Evolutionary conservation across 371 early-diverging fungal genomes (phyloP).

Genomic region (Rhizomucor pusillus): DNA sequence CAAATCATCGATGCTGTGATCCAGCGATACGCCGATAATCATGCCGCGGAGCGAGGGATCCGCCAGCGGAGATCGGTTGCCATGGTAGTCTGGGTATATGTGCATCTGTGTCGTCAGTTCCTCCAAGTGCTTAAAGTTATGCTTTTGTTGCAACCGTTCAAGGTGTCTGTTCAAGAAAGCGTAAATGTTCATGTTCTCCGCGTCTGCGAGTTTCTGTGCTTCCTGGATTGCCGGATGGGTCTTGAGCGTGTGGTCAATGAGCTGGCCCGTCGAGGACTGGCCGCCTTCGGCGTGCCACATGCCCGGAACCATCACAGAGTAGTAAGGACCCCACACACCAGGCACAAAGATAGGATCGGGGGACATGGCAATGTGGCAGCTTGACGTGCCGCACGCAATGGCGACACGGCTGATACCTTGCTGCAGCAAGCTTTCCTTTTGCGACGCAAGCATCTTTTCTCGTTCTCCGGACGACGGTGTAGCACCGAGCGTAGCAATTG

Average conservation of each 20-base stretch:
- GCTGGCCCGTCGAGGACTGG: conserved; percentile 69
- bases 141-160: conserved; percentile 22
- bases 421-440: conserved; percentile 10
- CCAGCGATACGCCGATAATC: conserved; percentile 59
- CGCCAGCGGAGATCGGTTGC: conserved; percentile 73
- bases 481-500: conserved; percentile 56
- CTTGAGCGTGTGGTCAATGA: conserved; percentile 61
- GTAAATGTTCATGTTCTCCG: conserved; percentile 38
- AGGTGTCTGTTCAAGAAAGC: conserved; percentile 49
- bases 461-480: conserved; percentile 23
- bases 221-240: conserved; percentile 55
- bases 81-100: conserved; percentile 76
- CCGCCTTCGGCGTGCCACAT: conserved; percentile 74
- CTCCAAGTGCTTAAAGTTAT: conserved; percentile 26
- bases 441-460: conserved; percentile 10
- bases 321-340: conserved; percentile 66
- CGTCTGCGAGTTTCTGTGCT: conserved; percentile 21
- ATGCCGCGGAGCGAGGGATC: conserved; percentile 67
- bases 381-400: conserved; percentile 70
- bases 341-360: conserved; percentile 56
- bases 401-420: conserved; percentile 59
- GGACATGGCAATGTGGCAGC: conserved; percentile 70
- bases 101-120: conserved; percentile 56
- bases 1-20: conserved; percentile 54
- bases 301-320: conserved; percentile 59